Evolutionary conservation across 164 flowering plant species (phyloP).

Genomic region (Cinnamomum chago): DNA sequence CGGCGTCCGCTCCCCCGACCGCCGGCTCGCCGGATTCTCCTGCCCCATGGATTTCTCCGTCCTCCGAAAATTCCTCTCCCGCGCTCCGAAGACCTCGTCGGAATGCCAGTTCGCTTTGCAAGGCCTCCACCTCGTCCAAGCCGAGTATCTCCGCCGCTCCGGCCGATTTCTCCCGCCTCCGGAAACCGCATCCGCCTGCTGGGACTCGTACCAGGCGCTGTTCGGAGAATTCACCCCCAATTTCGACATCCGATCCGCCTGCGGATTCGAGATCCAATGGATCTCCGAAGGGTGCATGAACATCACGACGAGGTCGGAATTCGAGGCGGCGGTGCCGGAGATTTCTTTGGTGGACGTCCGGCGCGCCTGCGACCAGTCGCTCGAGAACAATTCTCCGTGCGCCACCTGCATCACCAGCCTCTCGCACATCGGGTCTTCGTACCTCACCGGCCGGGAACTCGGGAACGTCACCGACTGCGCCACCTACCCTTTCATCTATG

Average conservation of each 20-base stretch:
- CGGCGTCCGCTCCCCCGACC: background rate
- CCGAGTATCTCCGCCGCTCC: conserved; percentile 41
- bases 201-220: conserved; percentile 32
- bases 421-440: conserved; percentile 21
- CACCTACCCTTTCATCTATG: conserved; percentile 33
- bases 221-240: conserved; percentile 18
- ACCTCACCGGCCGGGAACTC: conserved; percentile 17
- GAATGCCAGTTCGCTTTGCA: conserved; percentile 35
- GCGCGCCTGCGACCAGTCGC: conserved; percentile 22
- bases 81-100: conserved; percentile 1
- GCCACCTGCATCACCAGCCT: conserved; percentile 29
- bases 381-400: conserved; percentile 35
- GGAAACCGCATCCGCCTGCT: conserved; percentile 44
- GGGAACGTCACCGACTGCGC: conserved; percentile 40
- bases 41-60: conserved; percentile 46
- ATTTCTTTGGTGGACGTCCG: conserved; percentile 21
- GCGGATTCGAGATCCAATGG: conserved; percentile 46
- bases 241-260: conserved; percentile 33
- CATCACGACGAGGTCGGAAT: conserved; percentile 38
- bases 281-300: conserved; percentile 56
- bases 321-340: conserved; percentile 29
- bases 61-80: conserved; percentile 22
- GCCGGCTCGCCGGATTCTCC: conserved; percentile 4
- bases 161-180: conserved; percentile 44
- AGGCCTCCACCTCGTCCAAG: conserved; percentile 41